Conservation (phyloP, 106 monocot genomes). For the Amphibolis antarctica region DNA sequence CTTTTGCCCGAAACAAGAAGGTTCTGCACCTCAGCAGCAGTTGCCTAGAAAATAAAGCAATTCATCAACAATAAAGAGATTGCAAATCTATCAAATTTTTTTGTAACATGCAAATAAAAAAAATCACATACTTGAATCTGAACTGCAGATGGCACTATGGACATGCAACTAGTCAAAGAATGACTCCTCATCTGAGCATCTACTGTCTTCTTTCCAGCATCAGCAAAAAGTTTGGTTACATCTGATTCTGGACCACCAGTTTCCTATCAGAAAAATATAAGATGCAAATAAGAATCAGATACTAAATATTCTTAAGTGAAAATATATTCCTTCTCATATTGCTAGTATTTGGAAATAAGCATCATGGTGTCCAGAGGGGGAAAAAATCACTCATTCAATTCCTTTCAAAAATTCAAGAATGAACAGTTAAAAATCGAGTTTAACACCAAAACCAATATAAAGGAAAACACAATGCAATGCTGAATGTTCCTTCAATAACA, state of each 20-base stretch:
- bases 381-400: too few species aligned
- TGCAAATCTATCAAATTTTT: background rate
- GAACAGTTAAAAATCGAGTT: too few species aligned
- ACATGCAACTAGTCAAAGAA: conserved; percentile 41
- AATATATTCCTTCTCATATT: too few species aligned
- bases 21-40: conserved; percentile 72
- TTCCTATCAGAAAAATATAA: conserved; percentile 32
- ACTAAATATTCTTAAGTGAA: background rate
- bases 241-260: conserved; percentile 67
- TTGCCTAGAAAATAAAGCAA: conserved; percentile 28
- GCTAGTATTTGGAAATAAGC: too few species aligned
- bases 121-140: conserved; percentile 48
- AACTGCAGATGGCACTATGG: conserved; percentile 58
- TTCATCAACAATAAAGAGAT: background rate
- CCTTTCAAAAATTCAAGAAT: too few species aligned
- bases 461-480: too few species aligned
- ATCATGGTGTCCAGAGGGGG: too few species aligned
- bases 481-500: too few species aligned
- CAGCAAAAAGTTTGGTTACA: conserved; percentile 72
- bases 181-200: conserved; percentile 33
- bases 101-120: background rate
- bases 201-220: conserved; percentile 30
- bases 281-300: background rate
- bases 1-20: conserved; percentile 91
- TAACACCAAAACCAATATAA: too few species aligned